Conservation (phyloP, 306 rosid species). For the Dalbergia cultrata region DNA sequence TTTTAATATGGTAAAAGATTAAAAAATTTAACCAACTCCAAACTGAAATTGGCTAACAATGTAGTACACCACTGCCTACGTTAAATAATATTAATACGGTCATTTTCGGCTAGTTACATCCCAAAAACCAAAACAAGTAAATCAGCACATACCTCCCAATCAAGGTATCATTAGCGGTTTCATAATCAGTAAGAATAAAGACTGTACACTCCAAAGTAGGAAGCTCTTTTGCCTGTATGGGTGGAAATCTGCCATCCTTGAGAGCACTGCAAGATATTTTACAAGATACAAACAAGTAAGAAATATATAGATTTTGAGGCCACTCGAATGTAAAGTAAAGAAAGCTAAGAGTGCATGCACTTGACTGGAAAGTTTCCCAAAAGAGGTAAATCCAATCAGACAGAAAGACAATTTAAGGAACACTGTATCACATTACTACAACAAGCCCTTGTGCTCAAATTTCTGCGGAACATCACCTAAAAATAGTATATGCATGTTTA, state of each 20-base stretch:
- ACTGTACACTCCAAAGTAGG: constrained; percentile 92
- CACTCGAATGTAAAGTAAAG: constrained; percentile 15
- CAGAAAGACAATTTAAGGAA: background rate
- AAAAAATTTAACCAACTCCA: background rate
- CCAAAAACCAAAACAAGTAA: constrained; percentile 45
- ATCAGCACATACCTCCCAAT: constrained; percentile 86
- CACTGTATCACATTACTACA: background rate
- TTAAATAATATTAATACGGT: constrained; percentile 5
- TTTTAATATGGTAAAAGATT: constrained; percentile 3
- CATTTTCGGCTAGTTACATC: background rate
- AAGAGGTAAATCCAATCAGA: background rate
- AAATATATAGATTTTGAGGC: constrained; percentile 32
- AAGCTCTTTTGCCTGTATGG: constrained; percentile 84
- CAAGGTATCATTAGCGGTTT: constrained; percentile 85
- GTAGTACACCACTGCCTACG: constrained; percentile 18
- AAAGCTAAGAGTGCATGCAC: constrained; percentile 11
- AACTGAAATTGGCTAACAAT: background rate
- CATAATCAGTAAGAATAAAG: constrained; percentile 89
- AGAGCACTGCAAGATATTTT: constrained; percentile 77
- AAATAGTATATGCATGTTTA: constrained; percentile 18
- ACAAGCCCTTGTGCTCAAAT: constrained; percentile 29
- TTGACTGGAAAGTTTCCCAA: background rate
- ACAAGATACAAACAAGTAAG: constrained; percentile 24
- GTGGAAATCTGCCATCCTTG: constrained; percentile 90
- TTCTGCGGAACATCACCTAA: constrained; percentile 13